Evolutionary conservation across 2,329 filamentous ascomycete species (phyloP).

Genomic region (Diplodia scrobiculata): DNA sequence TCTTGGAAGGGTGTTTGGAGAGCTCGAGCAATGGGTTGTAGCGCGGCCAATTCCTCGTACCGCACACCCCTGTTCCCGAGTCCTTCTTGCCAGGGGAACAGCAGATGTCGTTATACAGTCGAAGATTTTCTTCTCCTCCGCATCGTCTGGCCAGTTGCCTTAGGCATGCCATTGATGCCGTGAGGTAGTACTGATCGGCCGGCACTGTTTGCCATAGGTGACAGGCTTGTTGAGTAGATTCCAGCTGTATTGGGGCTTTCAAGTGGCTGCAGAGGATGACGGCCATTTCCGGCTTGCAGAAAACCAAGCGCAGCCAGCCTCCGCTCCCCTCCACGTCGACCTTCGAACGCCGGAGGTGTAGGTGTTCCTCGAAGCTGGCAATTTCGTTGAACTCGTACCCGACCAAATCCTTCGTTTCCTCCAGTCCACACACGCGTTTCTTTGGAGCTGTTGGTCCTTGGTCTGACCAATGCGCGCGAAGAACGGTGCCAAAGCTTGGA

Average conservation of each 20-base stretch:
- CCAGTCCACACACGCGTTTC: neutral
- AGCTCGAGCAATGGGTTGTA: neutral
- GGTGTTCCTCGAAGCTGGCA: neutral
- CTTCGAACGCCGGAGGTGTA: neutral
- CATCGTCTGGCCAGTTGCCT: neutral
- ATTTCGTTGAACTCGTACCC: conserved; percentile 8
- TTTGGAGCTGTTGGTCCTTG: neutral
- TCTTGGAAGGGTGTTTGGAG: neutral
- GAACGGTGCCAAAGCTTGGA: neutral
- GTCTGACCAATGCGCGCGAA: neutral
- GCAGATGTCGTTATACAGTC: neutral
- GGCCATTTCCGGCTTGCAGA: neutral
- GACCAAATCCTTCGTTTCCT: neutral
- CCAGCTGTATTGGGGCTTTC: neutral
- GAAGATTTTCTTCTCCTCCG: neutral
- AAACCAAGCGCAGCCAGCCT: neutral
- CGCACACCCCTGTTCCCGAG: neutral
- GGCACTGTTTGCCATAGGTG: neutral
- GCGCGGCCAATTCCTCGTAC: neutral
- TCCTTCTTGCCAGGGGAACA: no score
- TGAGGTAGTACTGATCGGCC: neutral
- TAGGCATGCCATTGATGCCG: neutral
- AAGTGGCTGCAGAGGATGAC: neutral
- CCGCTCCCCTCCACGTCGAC: neutral
- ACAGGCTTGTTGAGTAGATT: fast-evolving